These are phyloP conservation scores for Chenopodium berlandieri DNA, from an alignment of 148 eudicot species.

Conservation along the genomic window DNA sequence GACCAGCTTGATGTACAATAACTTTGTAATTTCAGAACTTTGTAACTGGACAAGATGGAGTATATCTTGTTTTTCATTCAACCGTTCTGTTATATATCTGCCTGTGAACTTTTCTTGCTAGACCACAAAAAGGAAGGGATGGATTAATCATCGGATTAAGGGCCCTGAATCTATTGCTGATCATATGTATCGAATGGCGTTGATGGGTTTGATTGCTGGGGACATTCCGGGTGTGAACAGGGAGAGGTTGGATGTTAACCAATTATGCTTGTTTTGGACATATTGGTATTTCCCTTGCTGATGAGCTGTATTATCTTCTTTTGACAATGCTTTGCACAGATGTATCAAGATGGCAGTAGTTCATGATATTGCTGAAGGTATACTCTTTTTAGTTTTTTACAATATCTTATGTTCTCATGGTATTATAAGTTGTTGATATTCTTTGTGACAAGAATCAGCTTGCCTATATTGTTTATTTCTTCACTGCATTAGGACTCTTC, in stretches of 20 bases:
- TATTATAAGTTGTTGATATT: conserved; percentile 3
- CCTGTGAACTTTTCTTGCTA: conserved; percentile 24
- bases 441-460: background rate
- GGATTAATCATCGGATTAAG: conserved; percentile 83
- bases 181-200: conserved; percentile 96
- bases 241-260: conserved; percentile 56
- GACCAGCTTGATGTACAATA: background rate
- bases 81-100: background rate
- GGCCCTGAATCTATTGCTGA: conserved; percentile 99
- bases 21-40: background rate
- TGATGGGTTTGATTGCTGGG: conserved; percentile 88
- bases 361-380: conserved; percentile 99
- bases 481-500: background rate
- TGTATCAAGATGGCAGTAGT: conserved; percentile 97
- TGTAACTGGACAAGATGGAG: background rate
- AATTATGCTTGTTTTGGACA: background rate
- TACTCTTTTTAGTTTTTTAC: background rate
- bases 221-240: conserved; percentile 81
- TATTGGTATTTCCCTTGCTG: conserved; percentile 7
- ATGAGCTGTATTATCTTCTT: background rate
- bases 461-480: background rate
- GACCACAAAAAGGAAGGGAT: conserved; percentile 93
- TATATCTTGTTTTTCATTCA: background rate
- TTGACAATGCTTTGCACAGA: conserved; percentile 39
- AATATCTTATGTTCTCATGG: background rate